Conservation (phyloP, 1,284 basidiomycete species). For the Cryptococcus sp. region DNA sequence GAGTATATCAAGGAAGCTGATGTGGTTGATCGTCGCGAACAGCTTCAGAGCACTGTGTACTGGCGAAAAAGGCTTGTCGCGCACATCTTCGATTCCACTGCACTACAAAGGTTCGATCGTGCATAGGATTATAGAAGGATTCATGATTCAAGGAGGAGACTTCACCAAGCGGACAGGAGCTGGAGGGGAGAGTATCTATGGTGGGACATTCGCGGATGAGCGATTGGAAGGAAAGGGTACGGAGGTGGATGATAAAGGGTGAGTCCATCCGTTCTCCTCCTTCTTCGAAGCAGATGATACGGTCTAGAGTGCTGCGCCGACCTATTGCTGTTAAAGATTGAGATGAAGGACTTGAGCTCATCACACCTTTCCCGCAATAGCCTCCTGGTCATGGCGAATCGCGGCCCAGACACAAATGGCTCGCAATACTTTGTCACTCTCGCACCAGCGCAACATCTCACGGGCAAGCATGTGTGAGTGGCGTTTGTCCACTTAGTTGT, state of each 20-base stretch:
- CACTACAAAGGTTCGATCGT: constrained; percentile 79
- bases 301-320: too few species aligned
- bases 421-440: constrained; percentile 57
- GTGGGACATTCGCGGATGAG: constrained; percentile 51
- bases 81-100: constrained; percentile 64
- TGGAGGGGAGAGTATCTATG: constrained; percentile 56
- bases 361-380: constrained; percentile 21
- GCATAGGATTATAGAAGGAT: constrained; percentile 76
- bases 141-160: constrained; percentile 84
- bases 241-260: constrained; percentile 51
- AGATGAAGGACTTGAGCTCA: not conserved
- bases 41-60: constrained; percentile 88
- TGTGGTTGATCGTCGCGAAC: constrained; percentile 11
- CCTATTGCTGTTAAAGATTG: not conserved
- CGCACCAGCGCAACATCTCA: constrained; percentile 51
- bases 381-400: constrained; percentile 64
- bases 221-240: constrained; percentile 43
- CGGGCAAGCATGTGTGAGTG: constrained; percentile 56
- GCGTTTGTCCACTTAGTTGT: not conserved
- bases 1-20: not conserved
- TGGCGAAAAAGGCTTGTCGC: constrained; percentile 75
- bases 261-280: constrained; percentile 18
- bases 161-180: constrained; percentile 60
- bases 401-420: constrained; percentile 61
- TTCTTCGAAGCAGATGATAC: not conserved